Evolutionary conservation across 306 rosid genomes (phyloP).

Genomic region (Trifolium subterraneum): DNA sequence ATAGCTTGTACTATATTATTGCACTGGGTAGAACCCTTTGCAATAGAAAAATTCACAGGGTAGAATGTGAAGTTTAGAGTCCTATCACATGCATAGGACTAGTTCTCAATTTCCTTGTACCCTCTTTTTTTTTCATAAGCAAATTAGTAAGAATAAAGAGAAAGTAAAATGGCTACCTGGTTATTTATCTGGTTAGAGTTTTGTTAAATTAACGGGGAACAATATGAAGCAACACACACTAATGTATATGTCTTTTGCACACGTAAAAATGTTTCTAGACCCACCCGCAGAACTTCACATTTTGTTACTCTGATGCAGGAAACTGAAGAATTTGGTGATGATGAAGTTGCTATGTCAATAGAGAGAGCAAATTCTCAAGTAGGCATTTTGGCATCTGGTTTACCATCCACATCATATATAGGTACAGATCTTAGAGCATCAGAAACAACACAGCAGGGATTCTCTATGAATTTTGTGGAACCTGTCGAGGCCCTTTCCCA

Average conservation of each 20-base stretch:
- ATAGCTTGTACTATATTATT: not conserved
- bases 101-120: conserved; percentile 10
- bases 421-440: conserved; percentile 40
- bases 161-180: not conserved
- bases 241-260: conserved; percentile 3
- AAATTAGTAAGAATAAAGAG: not conserved
- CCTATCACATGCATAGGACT: not conserved
- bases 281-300: conserved; percentile 2
- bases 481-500: conserved; percentile 29
- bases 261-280: not conserved
- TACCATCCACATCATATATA: conserved; percentile 46
- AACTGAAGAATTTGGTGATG: conserved; percentile 53
- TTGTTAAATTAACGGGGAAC: not conserved
- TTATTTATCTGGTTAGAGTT: conserved; percentile 17
- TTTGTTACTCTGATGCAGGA: conserved; percentile 56
- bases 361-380: conserved; percentile 42
- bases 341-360: conserved; percentile 49
- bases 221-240: not conserved
- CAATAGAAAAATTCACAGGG: not conserved
- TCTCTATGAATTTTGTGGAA: conserved; percentile 34
- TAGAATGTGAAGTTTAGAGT: not conserved
- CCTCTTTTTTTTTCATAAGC: not conserved
- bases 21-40: not conserved
- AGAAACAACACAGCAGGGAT: conserved; percentile 43
- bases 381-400: conserved; percentile 40